Evolutionary conservation across 169 alveolate species (phyloP).

Genomic region (Plasmodium vinckei): DNA sequence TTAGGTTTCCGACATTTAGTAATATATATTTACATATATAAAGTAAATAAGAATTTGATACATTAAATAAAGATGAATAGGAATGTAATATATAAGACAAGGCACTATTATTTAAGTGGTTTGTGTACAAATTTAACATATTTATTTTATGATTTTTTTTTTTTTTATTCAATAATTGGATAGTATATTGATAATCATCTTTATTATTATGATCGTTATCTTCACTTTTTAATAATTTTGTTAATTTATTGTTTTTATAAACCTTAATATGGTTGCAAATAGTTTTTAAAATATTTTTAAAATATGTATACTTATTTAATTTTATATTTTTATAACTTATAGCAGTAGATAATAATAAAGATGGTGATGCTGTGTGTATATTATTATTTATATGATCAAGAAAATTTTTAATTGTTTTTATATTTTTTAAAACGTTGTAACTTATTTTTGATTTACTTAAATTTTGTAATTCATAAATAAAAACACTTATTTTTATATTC

Average conservation of each 20-base stretch:
- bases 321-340: slow-evolving; percentile 44
- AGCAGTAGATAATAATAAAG: slow-evolving; percentile 24
- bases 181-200: slow-evolving; percentile 45
- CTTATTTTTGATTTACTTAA: slow-evolving; percentile 38
- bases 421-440: slow-evolving; percentile 39
- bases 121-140: slow-evolving; percentile 47
- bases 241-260: slow-evolving; percentile 27
- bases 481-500: slow-evolving; percentile 21
- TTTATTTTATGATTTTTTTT: slow-evolving; percentile 24
- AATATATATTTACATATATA: slow-evolving; percentile 59
- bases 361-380: slow-evolving; percentile 33
- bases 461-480: slow-evolving; percentile 53
- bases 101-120: slow-evolving; percentile 35
- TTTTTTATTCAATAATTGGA: slow-evolving; percentile 20
- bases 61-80: slow-evolving; percentile 34
- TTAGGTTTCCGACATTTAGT: slow-evolving; percentile 14
- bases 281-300: slow-evolving; percentile 39
- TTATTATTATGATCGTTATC: neutral
- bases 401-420: slow-evolving; percentile 14
- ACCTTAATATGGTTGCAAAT: slow-evolving; percentile 56
- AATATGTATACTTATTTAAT: slow-evolving; percentile 50
- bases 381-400: slow-evolving; percentile 22
- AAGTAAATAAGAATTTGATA: slow-evolving; percentile 13
- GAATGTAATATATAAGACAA: slow-evolving; percentile 45
- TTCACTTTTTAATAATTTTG: slow-evolving; percentile 15